These are phyloP conservation scores for Polyporus arcularius DNA, from an alignment of 768 basidiomycete genomes.

Conservation along the genomic window DNA sequence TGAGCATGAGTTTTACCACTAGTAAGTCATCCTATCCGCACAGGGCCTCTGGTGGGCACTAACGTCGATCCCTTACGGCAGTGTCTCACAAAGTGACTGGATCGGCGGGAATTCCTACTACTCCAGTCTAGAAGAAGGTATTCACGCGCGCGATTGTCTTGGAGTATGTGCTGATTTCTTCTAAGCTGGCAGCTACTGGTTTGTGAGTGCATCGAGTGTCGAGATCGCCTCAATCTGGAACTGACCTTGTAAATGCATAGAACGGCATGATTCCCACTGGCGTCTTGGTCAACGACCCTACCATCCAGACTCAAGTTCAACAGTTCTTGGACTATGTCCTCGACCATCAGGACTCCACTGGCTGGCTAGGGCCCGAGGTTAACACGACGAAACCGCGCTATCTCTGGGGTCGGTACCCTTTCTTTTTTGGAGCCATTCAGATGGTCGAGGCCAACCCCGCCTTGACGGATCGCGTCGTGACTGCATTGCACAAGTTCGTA, in stretches of 20 bases:
- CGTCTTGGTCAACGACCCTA: conserved; percentile 45
- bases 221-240: not conserved
- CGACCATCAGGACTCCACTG: conserved; percentile 51
- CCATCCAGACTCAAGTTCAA: conserved; percentile 47
- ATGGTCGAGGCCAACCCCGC: conserved; percentile 51
- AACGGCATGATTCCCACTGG: conserved; percentile 59
- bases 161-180: not conserved
- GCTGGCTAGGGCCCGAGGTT: conserved; percentile 59
- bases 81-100: conserved; percentile 37
- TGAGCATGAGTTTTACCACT: conserved; percentile 39
- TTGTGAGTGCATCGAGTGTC: conserved; percentile 37
- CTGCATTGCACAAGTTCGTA: conserved; percentile 55
- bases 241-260: conserved; percentile 23
- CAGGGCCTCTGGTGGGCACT: not conserved
- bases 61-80: conserved; percentile 2
- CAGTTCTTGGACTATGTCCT: conserved; percentile 53
- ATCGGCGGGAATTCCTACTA: conserved; percentile 36
- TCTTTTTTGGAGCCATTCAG: conserved; percentile 60
- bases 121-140: conserved; percentile 38
- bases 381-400: conserved; percentile 53
- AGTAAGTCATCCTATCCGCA: conserved; percentile 18
- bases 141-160: not conserved
- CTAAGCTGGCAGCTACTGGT: conserved; percentile 59
- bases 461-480: conserved; percentile 46
- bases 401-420: conserved; percentile 60